Conservation (phyloP, 163 green algal species). For the Scenedesmus sp. region DNA sequence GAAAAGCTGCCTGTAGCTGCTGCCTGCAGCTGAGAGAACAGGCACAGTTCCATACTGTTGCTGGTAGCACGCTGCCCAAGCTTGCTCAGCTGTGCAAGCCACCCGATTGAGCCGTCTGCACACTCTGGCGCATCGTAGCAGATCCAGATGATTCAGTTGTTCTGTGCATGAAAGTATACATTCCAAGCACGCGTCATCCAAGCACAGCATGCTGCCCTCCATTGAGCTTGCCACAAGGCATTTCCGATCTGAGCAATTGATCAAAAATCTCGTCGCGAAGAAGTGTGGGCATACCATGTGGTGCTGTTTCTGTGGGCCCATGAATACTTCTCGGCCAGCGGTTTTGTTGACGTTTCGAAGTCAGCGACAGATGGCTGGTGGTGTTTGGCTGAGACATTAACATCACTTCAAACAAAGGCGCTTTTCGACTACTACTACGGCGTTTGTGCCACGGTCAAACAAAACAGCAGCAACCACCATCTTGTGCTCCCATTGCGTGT, state of each 20-base stretch:
- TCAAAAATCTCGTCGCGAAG: neutral
- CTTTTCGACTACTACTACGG: neutral
- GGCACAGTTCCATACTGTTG: neutral
- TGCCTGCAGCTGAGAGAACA: neutral
- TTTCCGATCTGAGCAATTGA: neutral
- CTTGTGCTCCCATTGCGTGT: neutral
- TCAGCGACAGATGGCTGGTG: neutral
- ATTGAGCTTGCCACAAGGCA: neutral
- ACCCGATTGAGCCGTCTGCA: slow-evolving; percentile 22
- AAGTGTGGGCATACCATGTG: neutral
- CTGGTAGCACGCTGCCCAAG: slow-evolving; percentile 1
- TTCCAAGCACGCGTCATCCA: slow-evolving; percentile 29
- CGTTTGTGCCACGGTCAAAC: neutral
- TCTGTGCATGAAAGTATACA: neutral
- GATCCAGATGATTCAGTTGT: neutral
- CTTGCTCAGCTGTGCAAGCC: slow-evolving; percentile 9
- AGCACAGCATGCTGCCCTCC: neutral
- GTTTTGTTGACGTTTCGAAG: slow-evolving; percentile 1
- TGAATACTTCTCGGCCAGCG: neutral
- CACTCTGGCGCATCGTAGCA: neutral
- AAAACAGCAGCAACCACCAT: neutral
- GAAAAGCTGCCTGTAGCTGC: neutral
- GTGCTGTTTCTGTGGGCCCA: neutral
- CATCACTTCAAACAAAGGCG: neutral
- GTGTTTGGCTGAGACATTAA: neutral